Conservation (phyloP, 2,329 filamentous ascomycete species). For the Rosellinia necatrix region DNA sequence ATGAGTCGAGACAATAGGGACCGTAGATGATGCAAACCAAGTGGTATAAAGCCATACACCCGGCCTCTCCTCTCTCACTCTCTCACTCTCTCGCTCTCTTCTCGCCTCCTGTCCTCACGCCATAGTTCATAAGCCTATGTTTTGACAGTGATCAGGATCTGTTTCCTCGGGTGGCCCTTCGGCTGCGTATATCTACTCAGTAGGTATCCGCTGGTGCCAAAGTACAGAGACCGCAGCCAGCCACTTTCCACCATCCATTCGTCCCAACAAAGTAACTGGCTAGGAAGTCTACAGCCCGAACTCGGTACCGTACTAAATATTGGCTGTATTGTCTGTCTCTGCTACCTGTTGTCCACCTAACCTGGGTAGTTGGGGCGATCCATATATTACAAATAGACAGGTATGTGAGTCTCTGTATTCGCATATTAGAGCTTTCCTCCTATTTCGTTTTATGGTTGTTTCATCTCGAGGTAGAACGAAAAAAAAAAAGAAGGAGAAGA, state of each 20-base stretch:
- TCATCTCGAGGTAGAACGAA: too few relatives aligned
- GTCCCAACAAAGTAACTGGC: constrained; percentile 9
- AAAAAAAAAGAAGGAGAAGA: background rate
- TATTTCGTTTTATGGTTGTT: too few relatives aligned
- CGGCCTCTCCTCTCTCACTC: too few relatives aligned
- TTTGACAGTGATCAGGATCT: too few relatives aligned
- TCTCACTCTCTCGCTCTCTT: too few relatives aligned
- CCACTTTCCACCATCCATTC: background rate
- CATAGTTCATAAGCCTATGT: too few relatives aligned
- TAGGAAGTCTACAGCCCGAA: too few relatives aligned
- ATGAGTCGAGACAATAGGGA: background rate
- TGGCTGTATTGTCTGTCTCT: background rate
- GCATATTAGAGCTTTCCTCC: too few relatives aligned
- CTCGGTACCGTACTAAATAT: background rate
- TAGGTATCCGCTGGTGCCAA: background rate
- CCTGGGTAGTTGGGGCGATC: background rate
- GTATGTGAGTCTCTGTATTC: background rate
- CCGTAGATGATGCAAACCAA: background rate
- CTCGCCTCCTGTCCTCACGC: too few relatives aligned
- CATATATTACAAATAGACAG: background rate
- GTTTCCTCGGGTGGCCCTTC: background rate
- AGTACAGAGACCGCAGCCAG: too few relatives aligned
- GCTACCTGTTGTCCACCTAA: background rate
- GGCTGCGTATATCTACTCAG: background rate
- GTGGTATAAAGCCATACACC: too few relatives aligned